Base-by-base conservation (phyloP, 2,329 filamentous ascomycete species). In the Talaromyces marneffei region DNA sequence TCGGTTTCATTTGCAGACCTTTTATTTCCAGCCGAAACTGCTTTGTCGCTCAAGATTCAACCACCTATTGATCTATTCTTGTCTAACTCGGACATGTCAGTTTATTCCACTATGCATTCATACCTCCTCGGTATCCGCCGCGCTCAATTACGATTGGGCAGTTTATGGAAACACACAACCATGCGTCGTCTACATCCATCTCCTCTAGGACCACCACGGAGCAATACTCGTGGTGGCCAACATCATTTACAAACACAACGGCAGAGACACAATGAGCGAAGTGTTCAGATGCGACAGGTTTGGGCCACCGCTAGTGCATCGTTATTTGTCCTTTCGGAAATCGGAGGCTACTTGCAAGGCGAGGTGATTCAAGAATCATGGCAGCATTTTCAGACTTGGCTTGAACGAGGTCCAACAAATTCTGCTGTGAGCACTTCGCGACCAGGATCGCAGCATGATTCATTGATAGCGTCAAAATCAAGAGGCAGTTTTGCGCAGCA, bases 221-320 rank as follows among this genome's bases (percentile, higher is more conserved):
- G 86, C 65, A 86, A 82, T 64, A 85, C 83, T 18, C 78, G 79
- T 31, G 80, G 81, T 35, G 87, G 88, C 1, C 81, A 84, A 62
- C 80, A 82, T 18, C 83, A 84, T 63, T 82, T 90, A 16, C 79
- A 78, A 27, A 77, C 83, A 23, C 82, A 89, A 10, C 84, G 91
- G 29, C 77, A 84, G 66, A 83, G 89, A 56, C 84, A 87, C 66
- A 85, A 85, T 27, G 71, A 78, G 16, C 83, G 93, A 18, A 82
- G 84, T 4, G 80, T 82, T 35, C 82, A 84, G 0, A 89, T 96
- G 82, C 86, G 94, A 16, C 88, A 87, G 65, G 84, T 93, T 0
- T 99, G 94, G 94, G 93, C 92, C 0, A 95, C 91, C 0, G 88
- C 89, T 67, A 92, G 90, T 69, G 90, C 92, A 2, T 88, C 91